Base-by-base conservation (phyloP, 2,329 filamentous ascomycete genomes). In the Ophiostoma quercus region DNA sequence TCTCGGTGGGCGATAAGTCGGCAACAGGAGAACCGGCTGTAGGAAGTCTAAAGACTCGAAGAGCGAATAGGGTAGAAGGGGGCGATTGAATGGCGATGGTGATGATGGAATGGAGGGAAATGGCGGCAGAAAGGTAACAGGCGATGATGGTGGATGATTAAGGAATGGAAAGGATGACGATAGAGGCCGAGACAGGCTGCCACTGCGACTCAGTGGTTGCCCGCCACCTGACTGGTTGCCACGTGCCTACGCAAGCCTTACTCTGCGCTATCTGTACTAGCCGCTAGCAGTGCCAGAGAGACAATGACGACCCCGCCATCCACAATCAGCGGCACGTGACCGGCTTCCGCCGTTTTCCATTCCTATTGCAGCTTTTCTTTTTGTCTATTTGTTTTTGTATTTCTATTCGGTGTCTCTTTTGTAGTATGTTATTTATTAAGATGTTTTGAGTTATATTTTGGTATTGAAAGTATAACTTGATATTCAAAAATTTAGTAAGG, bases 121-220 rank as follows among this genome's bases (percentile, higher is more conserved):
- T 9, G 62, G 29, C 37, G 34, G 32, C 43, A 47, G 16, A 47
- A 47, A 47, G 2, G 4, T 7, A 5, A 43, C 41, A 43, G 16
- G 25, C 25, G 19, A 19, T 47, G 43, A 47, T 47, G 43, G 43
- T n/a, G 43, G 43, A 47, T 47, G 43, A 47, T 47, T 47, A 47
- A 47, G 41, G 43, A 47, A 19, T 65, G 62, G 34, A 12, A 65
- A 25, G 34, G n/a, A 66, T 66, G 65, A 66, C 65, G 65, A 66
- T 66, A 39, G 16, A 43, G 65, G 37, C 65, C 63, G n/a, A 66
- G 63, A 66, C 37, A 66, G 63, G 62, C 62, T 66, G 63, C 63
- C 32, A 37, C 29, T 14, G 57, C 57, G 34, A 14, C 57, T 29
- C 22, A 22, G 29, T 39, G 16, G 29, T 22, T 37, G 60, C 7